These are phyloP conservation scores for Comarum palustre DNA, from an alignment of 306 rosid species.

Conservation along the genomic window DNA sequence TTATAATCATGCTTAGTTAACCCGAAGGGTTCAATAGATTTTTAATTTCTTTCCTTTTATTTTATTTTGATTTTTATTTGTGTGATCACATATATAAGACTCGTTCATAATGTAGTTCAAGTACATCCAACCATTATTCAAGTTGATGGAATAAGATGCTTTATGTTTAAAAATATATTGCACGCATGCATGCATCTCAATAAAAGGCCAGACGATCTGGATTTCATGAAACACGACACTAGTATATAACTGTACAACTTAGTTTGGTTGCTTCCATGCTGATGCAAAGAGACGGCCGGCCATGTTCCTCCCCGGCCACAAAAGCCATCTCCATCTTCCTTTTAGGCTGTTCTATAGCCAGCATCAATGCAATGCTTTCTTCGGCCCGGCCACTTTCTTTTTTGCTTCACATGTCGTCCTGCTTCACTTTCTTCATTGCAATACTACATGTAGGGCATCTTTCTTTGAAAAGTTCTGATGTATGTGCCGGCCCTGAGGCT, in stretches of 20 bases:
- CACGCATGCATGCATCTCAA: no score
- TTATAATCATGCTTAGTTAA: no score
- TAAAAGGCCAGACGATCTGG: background rate
- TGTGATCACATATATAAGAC: no score
- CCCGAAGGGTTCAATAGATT: no score
- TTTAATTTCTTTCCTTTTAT: no score
- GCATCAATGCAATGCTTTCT: background rate
- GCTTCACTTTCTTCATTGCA: no score
- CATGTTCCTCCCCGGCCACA: background rate
- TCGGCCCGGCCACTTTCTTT: background rate
- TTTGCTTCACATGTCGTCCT: slow-evolving; percentile 1
- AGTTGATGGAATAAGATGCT: no score
- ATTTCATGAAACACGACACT: background rate
- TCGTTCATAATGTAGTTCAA: no score
- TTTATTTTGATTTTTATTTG: no score
- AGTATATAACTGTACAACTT: background rate
- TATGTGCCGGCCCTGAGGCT: no score
- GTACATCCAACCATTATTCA: no score
- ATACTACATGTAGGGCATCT: background rate
- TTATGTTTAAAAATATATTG: no score
- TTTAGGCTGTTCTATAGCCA: background rate
- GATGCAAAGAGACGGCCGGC: background rate
- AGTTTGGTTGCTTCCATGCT: background rate
- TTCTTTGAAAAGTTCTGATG: background rate
- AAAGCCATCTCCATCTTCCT: background rate